Evolutionary conservation across 208 protist species (phyloP).

Genomic region (Naegleria lovaniensis): DNA sequence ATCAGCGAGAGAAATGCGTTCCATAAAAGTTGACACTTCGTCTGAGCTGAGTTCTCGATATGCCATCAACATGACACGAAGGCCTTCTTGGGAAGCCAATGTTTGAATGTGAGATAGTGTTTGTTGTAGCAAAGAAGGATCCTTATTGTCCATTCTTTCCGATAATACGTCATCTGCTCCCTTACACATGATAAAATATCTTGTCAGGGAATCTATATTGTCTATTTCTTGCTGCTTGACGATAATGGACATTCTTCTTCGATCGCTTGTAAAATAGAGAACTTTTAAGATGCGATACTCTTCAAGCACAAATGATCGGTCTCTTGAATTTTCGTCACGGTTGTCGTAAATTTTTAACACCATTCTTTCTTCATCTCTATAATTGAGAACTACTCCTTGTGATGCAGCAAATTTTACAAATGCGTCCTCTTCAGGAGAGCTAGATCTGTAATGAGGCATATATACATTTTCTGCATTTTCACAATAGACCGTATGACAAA

Average conservation of each 20-base stretch:
- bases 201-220: constrained; percentile 40
- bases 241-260: constrained; percentile 78
- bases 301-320: constrained; percentile 38
- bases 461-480: background rate
- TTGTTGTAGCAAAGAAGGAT: background rate
- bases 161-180: constrained; percentile 69
- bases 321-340: background rate
- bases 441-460: background rate
- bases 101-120: background rate
- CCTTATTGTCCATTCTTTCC: background rate
- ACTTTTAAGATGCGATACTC: constrained; percentile 73
- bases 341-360: background rate
- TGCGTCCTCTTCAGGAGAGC: constrained; percentile 23
- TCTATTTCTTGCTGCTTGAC: constrained; percentile 51
- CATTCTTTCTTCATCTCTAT: constrained; percentile 41
- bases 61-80: constrained; percentile 40
- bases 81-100: constrained; percentile 28
- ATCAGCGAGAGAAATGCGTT: background rate
- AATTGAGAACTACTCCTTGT: constrained; percentile 63
- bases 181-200: constrained; percentile 56
- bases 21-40: background rate
- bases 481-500: constrained; percentile 71
- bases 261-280: constrained; percentile 65
- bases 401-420: constrained; percentile 60
- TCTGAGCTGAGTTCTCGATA: background rate